phyloP scores from a whole-genome alignment of 129 eudicot species.

The Flaveria robusta region DNA sequence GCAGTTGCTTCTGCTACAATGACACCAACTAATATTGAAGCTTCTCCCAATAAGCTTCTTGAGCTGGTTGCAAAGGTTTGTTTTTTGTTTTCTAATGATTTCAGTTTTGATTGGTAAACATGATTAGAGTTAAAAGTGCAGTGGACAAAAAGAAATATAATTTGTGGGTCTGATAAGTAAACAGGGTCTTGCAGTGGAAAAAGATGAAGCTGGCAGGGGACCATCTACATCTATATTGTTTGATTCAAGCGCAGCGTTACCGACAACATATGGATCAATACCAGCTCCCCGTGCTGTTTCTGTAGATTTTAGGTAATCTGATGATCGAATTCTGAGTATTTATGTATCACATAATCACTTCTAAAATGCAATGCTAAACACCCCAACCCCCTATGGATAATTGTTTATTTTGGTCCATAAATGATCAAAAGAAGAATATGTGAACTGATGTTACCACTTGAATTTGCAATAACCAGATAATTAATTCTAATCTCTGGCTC shows the following conservation, averaged over 20 bases:
- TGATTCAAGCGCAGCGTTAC: conserved; percentile 48
- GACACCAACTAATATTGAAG: conserved; percentile 79
- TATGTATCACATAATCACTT: not conserved
- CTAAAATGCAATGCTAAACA: not conserved
- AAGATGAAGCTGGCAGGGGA: conserved; percentile 68
- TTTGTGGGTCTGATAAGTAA: conserved; percentile 42
- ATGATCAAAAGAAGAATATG: conserved; percentile 13
- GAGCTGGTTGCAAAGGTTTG: conserved; percentile 88
- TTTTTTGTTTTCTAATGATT: not conserved
- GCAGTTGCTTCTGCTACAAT: conserved; percentile 96
- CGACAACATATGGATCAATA: conserved; percentile 61
- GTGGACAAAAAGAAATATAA: not conserved
- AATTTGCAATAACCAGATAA: conserved; percentile 10
- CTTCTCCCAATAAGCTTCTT: conserved; percentile 78
- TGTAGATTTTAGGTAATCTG: conserved; percentile 68
- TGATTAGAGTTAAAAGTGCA: not conserved
- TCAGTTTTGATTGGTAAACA: not conserved
- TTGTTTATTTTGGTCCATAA: not conserved
- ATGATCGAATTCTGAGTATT: not conserved
- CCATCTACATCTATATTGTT: conserved; percentile 54
- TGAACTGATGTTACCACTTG: not conserved
- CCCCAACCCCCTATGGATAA: not conserved
- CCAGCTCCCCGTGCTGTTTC: conserved; percentile 61
- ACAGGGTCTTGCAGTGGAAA: conserved; percentile 98
- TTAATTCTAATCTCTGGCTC: conserved; percentile 3